A percentile compares a stretch with the other conserved stretches of the same genome.
phyloP scores from a whole-genome alignment of 208 protist species.

The Leishmania guyanensis region DNA sequence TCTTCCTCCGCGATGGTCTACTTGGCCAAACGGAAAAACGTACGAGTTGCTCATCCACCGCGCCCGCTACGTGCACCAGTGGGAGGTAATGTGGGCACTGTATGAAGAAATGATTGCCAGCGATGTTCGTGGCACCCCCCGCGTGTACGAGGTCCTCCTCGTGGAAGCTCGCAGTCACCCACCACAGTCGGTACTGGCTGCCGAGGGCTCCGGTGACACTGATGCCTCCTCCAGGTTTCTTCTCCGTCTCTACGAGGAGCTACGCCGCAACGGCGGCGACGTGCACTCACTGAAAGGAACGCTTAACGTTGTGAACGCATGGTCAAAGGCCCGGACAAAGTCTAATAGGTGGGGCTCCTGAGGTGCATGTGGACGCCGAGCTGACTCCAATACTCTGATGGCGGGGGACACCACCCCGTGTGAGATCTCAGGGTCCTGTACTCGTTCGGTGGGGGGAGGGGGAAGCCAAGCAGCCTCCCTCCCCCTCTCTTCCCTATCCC shows the following conservation, averaged over 20 bases:
- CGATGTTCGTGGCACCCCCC: conserved; percentile 47
- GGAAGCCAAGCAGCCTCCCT: background rate
- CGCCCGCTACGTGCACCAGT: conserved; percentile 65
- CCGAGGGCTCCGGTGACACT: background rate
- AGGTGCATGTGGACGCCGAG: background rate
- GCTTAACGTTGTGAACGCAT: conserved; percentile 74
- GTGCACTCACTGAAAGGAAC: conserved; percentile 52
- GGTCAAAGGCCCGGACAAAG: conserved; percentile 50
- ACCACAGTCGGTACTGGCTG: conserved; percentile 22
- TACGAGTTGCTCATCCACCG: conserved; percentile 76
- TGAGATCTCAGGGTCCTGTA: background rate
- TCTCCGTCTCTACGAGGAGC: conserved; percentile 65
- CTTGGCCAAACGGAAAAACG: conserved; percentile 63
- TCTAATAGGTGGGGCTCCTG: conserved; percentile 11
- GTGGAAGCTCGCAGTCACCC: conserved; percentile 45
- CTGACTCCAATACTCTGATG: background rate
- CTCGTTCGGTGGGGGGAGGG: too few species aligned
- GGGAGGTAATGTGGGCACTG: conserved; percentile 67
- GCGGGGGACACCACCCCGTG: background rate
- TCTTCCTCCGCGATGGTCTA: conserved; percentile 45
- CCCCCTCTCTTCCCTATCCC: too few species aligned
- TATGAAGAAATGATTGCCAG: conserved; percentile 61
- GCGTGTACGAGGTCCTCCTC: conserved; percentile 66
- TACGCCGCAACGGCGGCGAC: conserved; percentile 53
- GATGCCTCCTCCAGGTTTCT: conserved; percentile 37